Base-by-base conservation (phyloP, 176 grass and related monocot species). In the Carex parvula region DNA sequence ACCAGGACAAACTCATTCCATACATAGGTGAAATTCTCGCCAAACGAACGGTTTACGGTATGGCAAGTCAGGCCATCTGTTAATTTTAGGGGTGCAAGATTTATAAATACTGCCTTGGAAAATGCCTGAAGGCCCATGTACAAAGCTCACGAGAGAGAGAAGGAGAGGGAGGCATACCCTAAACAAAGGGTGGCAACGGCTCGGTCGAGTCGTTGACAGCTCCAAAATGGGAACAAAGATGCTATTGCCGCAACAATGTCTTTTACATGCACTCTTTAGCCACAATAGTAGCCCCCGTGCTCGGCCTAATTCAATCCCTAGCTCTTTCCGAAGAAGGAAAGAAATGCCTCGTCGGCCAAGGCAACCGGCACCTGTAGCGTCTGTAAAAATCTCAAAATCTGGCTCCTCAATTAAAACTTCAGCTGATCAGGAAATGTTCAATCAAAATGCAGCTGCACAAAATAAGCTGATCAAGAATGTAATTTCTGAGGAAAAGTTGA, bases 361-460 rank as follows among this genome's bases (percentile, higher is more conserved):
- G 44, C 57, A 83, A 17, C 21, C 11, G 41, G 80, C 63, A 30
- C 80, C 80, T 44, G 42, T 83, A 54, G 12, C 15, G 1, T 14
- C 80, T 15, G 80, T 83, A 50, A 67, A 30, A 37, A 83, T 83
- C 61, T 83, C 80, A 44, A 83, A 83, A 83, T 64, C 60, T 17
- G 80, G 60, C 6, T 56, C 73, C n/a, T 77, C 73, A 55, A 2
- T 77, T 32, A 77, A 33, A 55, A 56, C 22, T 55, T 77, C 73
- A 30, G 48, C 8, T 30, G 48, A 76, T 54, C 21, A 55, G 50
- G 50, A 11, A 77, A 56, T 55, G 14, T 55, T 13, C 73, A 77
- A 56, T 30, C 48, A 77, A 56, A 55, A 77, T 56, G 73, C 11
- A 26, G n/a, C 70, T 26, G 20, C 24, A 30, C 73, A 24, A 3